Base-by-base conservation (phyloP, 1,284 basidiomycete genomes). In the Rhodotorula sp. region DNA sequence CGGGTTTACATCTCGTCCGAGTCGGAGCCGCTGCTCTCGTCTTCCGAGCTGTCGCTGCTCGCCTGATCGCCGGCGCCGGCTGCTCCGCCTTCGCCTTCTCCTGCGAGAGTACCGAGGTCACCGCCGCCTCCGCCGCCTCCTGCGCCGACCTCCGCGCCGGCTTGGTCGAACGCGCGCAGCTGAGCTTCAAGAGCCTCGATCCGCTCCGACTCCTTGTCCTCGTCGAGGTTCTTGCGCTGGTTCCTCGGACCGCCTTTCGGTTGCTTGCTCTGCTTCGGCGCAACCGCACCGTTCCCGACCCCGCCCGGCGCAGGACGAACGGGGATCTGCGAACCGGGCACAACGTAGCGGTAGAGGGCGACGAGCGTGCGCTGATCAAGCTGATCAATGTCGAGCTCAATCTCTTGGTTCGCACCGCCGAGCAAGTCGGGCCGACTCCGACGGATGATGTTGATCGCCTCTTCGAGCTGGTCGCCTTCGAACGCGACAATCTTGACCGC, bases 381-480 rank as follows among this genome's bases (percentile, higher is more conserved):
- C 60, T 88, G 85, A 80, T 97, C 94, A 77, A 97, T 97, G 82
- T 97, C 95, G 59, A 97, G 87, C 83, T 97, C 94, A 79, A 97
- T 97, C 84, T 97, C 94, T 81, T 97, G 92, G 65, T 77, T 77
- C 49, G 90, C 91, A 81, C 91, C 92, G 79, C 91, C 87, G 73
- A 97, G 90, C 3, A 80, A 70, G 26, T 79, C 79, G n/a, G 47
- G 92, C 88, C 62, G 93, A 89, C 64, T 92, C 89, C 80, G 93
- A 88, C 95, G 91, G 75, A 97, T 97, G 80, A 97, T 94, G 78
- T 83, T 80, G 74, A 83, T 82, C 75, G 83, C 83, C 62, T 78
- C 70, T 21, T 80, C 71, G 62, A 83, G 78, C 74, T 83, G 81
- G 46, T 83, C 81, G 31, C 78, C 78, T 65, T 80, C 80, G 62